These are phyloP conservation scores for Tieghemiomyces parasiticus DNA, from an alignment of 192 early-diverging fungal genomes.

Conservation along the genomic window DNA sequence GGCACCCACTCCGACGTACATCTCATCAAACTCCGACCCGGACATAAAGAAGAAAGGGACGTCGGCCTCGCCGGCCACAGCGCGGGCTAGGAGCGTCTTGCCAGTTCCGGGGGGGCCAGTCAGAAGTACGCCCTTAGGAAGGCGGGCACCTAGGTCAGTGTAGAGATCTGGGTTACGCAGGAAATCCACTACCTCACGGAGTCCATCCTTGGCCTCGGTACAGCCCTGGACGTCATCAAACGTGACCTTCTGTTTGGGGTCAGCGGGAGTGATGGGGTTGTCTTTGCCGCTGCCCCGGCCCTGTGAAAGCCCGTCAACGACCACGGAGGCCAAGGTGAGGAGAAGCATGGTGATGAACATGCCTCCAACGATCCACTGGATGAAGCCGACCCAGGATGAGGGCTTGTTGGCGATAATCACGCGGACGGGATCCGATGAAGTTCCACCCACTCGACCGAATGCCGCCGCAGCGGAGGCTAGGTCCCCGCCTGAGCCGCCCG, in stretches of 20 bases:
- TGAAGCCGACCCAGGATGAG: neutral
- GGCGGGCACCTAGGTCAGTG: constrained; percentile 80
- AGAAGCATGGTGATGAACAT: constrained; percentile 44
- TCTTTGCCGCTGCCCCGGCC: too few species aligned
- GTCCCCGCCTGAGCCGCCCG: neutral
- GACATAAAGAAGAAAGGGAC: constrained; percentile 99
- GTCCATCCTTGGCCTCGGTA: constrained; percentile 94
- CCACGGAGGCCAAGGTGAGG: too few species aligned
- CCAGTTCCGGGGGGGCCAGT: constrained; percentile 94
- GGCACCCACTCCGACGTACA: constrained; percentile 96
- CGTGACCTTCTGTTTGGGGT: constrained; percentile 33
- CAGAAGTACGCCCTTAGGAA: constrained; percentile 84
- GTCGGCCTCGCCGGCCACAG: constrained; percentile 93
- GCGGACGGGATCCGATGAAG: neutral
- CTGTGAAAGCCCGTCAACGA: too few species aligned
- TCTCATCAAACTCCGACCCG: constrained; percentile 96
- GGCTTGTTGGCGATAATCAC: neutral
- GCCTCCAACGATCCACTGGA: constrained; percentile 24
- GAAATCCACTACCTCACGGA: constrained; percentile 93
- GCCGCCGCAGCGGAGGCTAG: neutral
- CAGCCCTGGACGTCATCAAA: constrained; percentile 95
- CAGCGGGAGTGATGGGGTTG: constrained; percentile 19
- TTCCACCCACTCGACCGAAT: neutral
- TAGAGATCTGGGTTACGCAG: constrained; percentile 85
- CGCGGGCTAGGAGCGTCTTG: constrained; percentile 91